Conservation (phyloP, 2,329 filamentous ascomycete genomes). For the Fusarium pseudograminearum region DNA sequence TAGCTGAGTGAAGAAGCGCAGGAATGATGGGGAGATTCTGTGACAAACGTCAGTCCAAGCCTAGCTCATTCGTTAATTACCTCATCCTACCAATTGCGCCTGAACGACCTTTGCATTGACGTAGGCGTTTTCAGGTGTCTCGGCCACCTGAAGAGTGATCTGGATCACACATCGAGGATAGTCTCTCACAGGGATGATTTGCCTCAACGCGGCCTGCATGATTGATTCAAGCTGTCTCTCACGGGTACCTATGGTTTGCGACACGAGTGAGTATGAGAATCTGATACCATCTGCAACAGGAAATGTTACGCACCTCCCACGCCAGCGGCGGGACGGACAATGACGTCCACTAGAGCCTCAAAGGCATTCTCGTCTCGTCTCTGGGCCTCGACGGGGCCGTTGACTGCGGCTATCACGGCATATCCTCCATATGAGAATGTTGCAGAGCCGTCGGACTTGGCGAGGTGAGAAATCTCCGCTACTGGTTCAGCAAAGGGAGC, state of each 20-base stretch:
- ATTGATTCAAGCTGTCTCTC: constrained; percentile 86
- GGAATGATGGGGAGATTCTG: constrained; percentile 85
- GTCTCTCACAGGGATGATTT: constrained; percentile 78
- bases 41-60: constrained; percentile 27
- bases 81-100: constrained; percentile 67
- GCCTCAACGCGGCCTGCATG: constrained; percentile 77
- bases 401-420: constrained; percentile 85
- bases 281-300: constrained; percentile 5
- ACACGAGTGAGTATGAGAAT: constrained; percentile 34
- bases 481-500: constrained; percentile 61
- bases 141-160: constrained; percentile 81
- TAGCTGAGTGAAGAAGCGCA: constrained; percentile 81
- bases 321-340: constrained; percentile 86
- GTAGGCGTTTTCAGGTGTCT: constrained; percentile 75
- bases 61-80: not conserved
- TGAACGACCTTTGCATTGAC: constrained; percentile 70
- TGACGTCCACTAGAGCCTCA: constrained; percentile 90
- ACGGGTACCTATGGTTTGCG: constrained; percentile 66
- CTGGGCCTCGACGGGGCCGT: constrained; percentile 91
- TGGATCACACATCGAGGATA: constrained; percentile 84
- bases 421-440: constrained; percentile 82
- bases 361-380: constrained; percentile 91
- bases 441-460: constrained; percentile 83
- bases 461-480: constrained; percentile 69
- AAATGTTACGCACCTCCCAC: constrained; percentile 73